Evolutionary conservation across 2,329 filamentous ascomycete genomes (phyloP), one percentile per base, ranked within the genome.

Genomic region (Hypoxylon rubiginosum): DNA sequence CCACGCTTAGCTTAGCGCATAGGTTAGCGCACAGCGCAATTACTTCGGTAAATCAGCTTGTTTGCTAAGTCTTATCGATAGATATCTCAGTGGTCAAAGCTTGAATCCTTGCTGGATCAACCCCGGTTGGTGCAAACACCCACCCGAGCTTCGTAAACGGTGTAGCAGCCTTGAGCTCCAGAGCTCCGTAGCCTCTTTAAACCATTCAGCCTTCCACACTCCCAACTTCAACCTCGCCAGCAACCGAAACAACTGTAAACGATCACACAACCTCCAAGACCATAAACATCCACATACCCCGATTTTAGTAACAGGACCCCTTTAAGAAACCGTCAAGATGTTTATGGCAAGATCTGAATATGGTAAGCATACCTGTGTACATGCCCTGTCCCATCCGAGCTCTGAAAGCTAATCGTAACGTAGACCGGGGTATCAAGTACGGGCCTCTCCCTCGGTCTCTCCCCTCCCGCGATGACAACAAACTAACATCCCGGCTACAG

Each of bases 301-400:
- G 49, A 54, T 45, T 51, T 30, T 26, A 17, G 21, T 63, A 24
- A 32, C 21, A 48, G 19, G 28, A 24, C 64, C 56, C 65, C 63
- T 28, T 58, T 58, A 75, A 73, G 81, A 82, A 72, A 78, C 81
- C 82, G 84, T 79, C 88, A 93, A 85, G 77, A 97, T 97, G 96
- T 99, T 99, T 89, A 98, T 99, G 89, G 94, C 96, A 88, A 93
- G 96, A 85, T 98, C 95, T 80, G 96, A 99, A 95, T 99, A 99
- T 86, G 96, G 95, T 96, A 88, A 85, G 91, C 80, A 78, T 59
- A 71, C 19, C 15, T 43, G 19, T 11, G 39, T n/a, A n/a, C n/a
- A n/a, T n/a, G n/a, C n/a, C n/a, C 69, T 67, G 58, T 69, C 67
- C 71, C 65, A 55, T 59, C 71, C 43, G 53, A 60, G 59, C 67